These are phyloP conservation scores for Cucumis variabilis DNA, from an alignment of 331 rosid species.

Conservation along the genomic window DNA sequence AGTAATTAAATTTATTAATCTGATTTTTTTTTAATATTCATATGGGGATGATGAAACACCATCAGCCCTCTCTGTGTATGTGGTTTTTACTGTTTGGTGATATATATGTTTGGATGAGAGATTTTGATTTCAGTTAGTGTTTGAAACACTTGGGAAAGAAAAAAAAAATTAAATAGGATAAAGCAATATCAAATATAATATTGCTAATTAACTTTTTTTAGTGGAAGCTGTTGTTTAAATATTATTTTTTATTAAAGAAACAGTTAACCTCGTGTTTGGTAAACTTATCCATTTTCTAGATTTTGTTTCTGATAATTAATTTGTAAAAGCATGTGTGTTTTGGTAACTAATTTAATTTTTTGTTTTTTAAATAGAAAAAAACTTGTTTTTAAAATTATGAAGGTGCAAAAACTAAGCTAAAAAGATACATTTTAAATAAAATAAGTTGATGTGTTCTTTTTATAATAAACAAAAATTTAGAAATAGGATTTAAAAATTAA, in stretches of 20 bases:
- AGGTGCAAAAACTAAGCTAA: too few species aligned
- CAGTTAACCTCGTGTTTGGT: too few species aligned
- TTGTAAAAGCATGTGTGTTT: too few species aligned
- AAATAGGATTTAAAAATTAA: too few species aligned
- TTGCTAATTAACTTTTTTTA: not conserved
- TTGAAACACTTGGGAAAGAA: not conserved
- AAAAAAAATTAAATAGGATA: not conserved
- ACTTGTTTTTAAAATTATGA: too few species aligned
- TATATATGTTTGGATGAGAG: not conserved
- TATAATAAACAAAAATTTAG: too few species aligned
- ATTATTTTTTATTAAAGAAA: not conserved
- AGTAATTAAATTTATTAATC: not conserved
- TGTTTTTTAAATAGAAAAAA: too few species aligned
- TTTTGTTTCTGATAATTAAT: too few species aligned
- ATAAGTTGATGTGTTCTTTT: too few species aligned
- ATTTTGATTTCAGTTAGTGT: not conserved
- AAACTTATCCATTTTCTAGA: too few species aligned
- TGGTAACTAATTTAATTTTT: too few species aligned
- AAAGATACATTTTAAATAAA: too few species aligned
- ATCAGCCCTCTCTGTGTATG: not conserved
- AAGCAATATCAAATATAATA: not conserved
- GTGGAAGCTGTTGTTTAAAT: not conserved
- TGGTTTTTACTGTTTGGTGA: not conserved
- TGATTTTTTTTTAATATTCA: not conserved
- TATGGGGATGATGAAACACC: not conserved